Base-by-base conservation (phyloP, 1,284 basidiomycete genomes). In the Apiotrichum mycotoxinovorans region DNA sequence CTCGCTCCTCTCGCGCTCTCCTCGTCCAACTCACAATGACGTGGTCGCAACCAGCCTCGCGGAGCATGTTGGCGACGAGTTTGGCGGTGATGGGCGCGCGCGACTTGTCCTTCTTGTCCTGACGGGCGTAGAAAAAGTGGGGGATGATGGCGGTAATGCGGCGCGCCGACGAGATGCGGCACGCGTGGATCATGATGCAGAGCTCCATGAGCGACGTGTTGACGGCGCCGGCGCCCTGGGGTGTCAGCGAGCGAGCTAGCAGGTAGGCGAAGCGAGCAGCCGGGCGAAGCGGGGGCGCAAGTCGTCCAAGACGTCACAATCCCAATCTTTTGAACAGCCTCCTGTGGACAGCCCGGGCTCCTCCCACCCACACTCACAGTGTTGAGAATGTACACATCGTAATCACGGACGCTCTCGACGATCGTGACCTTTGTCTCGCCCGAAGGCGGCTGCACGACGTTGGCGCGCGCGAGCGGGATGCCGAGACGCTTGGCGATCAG, bases 71-170 rank as follows among this genome's bases (percentile, higher is more conserved):
- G 58, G 96, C 96, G 25, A 99, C 92, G 34, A 99, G 84, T 78
- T 98, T 98, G 51, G 96, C 96, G 4, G 95, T 95, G 73, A 99
- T 99, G 44, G 96, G 96, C 20, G 96, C 96, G 53, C 96, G 84
- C 66, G 90, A 94, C 81, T 98, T 98, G 83, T 99, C 96, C 80
- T 98, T 99, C 79, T 98, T 98, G 82, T 99, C 96, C 79, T 99
- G 93, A 46, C 93, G 84, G 26, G 93, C 86, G 77, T 97, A 97
- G 20, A 92, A 92, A 79, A 94, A 97, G 51, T 96, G 84, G 45
- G 93, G 94, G 55, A 96, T 83, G 65, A 98, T 93, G 30, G 95
- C 95, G 20, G 95, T 98, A 73, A 98, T 97, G 65, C 96, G 83
- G 74, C 88, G 89, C 52, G 95, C 94, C 64, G 91, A 94, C 34